These are phyloP conservation scores for Amanita polypyramis DNA, from an alignment of 768 basidiomycete genomes.

Conservation along the genomic window DNA sequence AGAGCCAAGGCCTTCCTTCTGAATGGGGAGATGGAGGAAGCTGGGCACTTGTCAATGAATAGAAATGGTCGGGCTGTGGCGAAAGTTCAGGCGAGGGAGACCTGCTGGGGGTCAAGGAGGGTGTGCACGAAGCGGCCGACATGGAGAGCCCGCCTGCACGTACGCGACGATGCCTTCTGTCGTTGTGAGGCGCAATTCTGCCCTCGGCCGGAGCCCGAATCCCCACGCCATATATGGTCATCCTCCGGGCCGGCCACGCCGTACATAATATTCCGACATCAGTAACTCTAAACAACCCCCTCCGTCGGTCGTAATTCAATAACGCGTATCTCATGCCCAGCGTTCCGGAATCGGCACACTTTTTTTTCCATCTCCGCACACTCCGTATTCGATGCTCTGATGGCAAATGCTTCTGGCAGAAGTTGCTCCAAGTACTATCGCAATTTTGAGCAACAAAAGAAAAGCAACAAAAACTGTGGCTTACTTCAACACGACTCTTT, in stretches of 20 bases:
- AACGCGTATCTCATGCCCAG: no score
- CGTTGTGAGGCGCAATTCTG: not conserved
- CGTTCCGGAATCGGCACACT: slow-evolving; percentile 22
- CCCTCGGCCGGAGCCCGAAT: slow-evolving; percentile 2
- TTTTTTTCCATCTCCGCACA: slow-evolving; percentile 35
- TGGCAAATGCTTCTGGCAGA: slow-evolving; percentile 46
- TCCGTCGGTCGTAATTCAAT: no score
- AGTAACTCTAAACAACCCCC: no score
- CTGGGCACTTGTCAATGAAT: slow-evolving; percentile 41
- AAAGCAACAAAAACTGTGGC: slow-evolving; percentile 11
- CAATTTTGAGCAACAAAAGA: not conserved
- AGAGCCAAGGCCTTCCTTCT: slow-evolving; percentile 54
- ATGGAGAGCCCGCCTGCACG: not conserved
- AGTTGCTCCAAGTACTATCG: slow-evolving; percentile 39
- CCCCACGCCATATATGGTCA: not conserved
- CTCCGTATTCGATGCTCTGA: slow-evolving; percentile 43
- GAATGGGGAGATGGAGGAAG: slow-evolving; percentile 53
- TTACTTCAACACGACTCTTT: slow-evolving; percentile 59
- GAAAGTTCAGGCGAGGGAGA: slow-evolving; percentile 14
- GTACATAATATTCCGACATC: not conserved
- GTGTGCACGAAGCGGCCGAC: slow-evolving; percentile 2
- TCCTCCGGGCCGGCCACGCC: not conserved
- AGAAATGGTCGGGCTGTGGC: slow-evolving; percentile 79
- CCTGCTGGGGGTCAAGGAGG: slow-evolving; percentile 6
- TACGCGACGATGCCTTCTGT: slow-evolving; percentile 3